Evolutionary conservation across 495 filamentous ascomycete species (phyloP), one percentile per base, ranked within the genome.

Genomic region (Aspergillus nidulans): DNA sequence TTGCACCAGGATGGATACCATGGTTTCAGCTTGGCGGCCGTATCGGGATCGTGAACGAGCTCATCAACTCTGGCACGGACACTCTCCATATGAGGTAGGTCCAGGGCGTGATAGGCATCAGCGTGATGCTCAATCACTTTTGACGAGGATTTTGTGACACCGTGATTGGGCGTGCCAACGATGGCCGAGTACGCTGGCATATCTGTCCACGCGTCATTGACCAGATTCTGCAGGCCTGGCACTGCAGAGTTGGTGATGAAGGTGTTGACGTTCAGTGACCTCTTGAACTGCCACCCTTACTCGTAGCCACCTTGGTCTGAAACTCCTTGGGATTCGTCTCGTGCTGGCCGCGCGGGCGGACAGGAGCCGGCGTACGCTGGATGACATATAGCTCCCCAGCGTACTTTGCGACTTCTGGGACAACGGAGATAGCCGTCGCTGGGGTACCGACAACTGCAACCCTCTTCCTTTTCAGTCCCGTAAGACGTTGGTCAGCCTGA

Each of bases 291-390:
- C 79, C 70, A 83, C 32, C 67, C 77, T 19, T 62, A 62, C 46
- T 61, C 57, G 32, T 42, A 3, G 71, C 66, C 24, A 77, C 71
- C 55, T 74, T 9, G n/a, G 70, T 26, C 60, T 69, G 47, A 63
- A 70, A 83, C 48, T 71, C 73, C 16, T 75, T 68, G 0, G 65
- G 64, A 34, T 81, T 75, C 0, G 80, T 84, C 6, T 64, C 52
- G 40, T 68, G 67, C 52, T 85, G 75, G 2, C 65, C 68, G 16
- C 80, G 77, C 42, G 25, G 20, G 49, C 69, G 72, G n/a, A 83
- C 75, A 1, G 67, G 56, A 0, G 79, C 71, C 26, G 79, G 77
- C 6, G 74, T 76, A 3, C 76, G 63, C 47, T 77, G 74, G 55
- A 75, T 69, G 9, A 77, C 71, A 1, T 68, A 73, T 8, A 75